A percentile compares a stretch with the other conserved stretches of the same genome.
These are phyloP conservation scores for Rhodotorula mucilaginosa DNA, from an alignment of 1,284 basidiomycete species.

Conservation along the genomic window DNA sequence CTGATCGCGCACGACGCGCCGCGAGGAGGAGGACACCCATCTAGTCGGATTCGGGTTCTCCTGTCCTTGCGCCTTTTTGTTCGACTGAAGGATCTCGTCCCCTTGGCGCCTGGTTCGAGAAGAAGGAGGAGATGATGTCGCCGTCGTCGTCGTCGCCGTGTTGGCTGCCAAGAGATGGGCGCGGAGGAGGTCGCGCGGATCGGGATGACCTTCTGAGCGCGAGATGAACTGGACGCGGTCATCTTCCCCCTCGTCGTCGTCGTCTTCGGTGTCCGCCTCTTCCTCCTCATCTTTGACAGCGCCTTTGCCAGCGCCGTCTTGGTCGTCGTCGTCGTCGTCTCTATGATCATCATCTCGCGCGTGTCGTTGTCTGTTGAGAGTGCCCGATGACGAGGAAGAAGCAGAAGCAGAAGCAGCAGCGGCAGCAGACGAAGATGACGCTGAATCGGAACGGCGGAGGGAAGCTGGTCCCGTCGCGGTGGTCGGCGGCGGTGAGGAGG, in stretches of 20 bases:
- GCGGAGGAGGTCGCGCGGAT: constrained; percentile 37
- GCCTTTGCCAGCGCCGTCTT: not conserved
- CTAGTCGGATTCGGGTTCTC: no score
- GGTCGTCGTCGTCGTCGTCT: not conserved
- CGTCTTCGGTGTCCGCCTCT: not conserved
- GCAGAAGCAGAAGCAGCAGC: no score
- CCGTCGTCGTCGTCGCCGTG: no score
- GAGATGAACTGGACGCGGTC: constrained; percentile 1
- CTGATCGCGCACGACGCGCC: no score
- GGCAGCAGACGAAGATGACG: no score
- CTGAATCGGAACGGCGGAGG: no score
- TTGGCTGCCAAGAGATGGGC: constrained; percentile 17
- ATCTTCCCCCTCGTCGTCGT: constrained; percentile 9
- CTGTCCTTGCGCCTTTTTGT: not conserved
- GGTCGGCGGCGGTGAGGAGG: no score
- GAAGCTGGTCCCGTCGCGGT: not conserved
- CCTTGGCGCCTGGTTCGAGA: no score
- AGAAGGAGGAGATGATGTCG: no score
- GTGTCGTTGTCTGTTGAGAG: not conserved
- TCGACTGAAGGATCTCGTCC: not conserved
- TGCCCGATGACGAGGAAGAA: no score
- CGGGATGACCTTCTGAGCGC: constrained; percentile 17
- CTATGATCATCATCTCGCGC: not conserved
- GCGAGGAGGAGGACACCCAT: no score
- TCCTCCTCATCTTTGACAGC: not conserved